These are phyloP conservation scores for Zygotorulaspora chibaensis DNA, from an alignment of 805 yeast genomes.

Conservation along the genomic window DNA sequence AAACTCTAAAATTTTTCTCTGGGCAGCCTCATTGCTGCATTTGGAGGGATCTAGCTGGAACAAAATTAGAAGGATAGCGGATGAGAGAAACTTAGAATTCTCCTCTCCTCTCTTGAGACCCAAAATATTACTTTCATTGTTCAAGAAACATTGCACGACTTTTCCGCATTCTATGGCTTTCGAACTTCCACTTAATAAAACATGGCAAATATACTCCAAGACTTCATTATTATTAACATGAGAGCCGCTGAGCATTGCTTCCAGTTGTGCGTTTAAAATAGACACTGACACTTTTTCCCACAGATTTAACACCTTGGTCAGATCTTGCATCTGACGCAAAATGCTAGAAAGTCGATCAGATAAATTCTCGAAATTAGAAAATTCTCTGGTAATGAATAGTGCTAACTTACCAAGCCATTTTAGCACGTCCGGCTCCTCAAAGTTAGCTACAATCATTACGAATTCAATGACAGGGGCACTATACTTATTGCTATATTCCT, in stretches of 20 bases:
- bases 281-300: slow-evolving; percentile 42
- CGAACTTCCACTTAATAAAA: slow-evolving; percentile 38
- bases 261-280: slow-evolving; percentile 59
- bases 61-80: slow-evolving; percentile 47
- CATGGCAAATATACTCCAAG: slow-evolving; percentile 44
- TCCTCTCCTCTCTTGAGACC: slow-evolving; percentile 21
- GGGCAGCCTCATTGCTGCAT: slow-evolving; percentile 45
- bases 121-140: slow-evolving; percentile 44
- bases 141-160: slow-evolving; percentile 59
- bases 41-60: slow-evolving; percentile 43
- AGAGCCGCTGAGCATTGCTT: slow-evolving; percentile 47
- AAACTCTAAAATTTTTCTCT: slow-evolving; percentile 46
- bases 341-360: slow-evolving; percentile 32
- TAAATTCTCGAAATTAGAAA: slow-evolving; percentile 46
- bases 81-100: slow-evolving; percentile 37
- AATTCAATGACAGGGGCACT: slow-evolving; percentile 29
- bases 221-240: slow-evolving; percentile 45
- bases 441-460: slow-evolving; percentile 14
- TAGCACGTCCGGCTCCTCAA: slow-evolving; percentile 20
- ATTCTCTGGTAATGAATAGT: slow-evolving; percentile 57
- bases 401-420: slow-evolving; percentile 57
- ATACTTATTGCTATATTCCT: slow-evolving; percentile 31
- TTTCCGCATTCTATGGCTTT: slow-evolving; percentile 43
- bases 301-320: slow-evolving; percentile 32
- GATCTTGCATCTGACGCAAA: slow-evolving; percentile 32